These are phyloP conservation scores for Tylopilus sp. DNA, from an alignment of 768 basidiomycete species.

Conservation along the genomic window DNA sequence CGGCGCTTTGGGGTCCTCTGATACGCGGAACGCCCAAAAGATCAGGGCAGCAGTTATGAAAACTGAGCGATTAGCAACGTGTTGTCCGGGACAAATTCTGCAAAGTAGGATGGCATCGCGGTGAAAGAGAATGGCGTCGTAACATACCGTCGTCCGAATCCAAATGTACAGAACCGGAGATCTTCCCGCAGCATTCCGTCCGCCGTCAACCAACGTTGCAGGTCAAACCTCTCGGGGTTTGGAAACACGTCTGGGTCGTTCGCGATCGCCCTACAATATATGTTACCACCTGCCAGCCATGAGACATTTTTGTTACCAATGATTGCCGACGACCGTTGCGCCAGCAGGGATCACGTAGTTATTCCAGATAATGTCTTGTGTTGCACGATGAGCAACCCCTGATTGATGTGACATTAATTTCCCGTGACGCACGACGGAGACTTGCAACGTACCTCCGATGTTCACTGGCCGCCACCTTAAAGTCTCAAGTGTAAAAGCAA, in stretches of 20 bases:
- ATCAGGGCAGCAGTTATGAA: not conserved
- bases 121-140: no score
- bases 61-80: constrained; percentile 4
- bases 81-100: constrained; percentile 4
- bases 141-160: constrained; percentile 8
- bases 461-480: constrained; percentile 7
- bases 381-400: constrained; percentile 8
- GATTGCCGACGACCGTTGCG: constrained; percentile 2
- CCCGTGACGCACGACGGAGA: not conserved
- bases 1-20: not conserved
- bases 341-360: constrained; percentile 8
- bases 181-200: constrained; percentile 1
- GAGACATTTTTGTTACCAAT: not conserved
- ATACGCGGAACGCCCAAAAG: constrained; percentile 5
- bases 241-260: constrained; percentile 6
- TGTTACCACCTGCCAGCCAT: not conserved
- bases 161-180: constrained; percentile 8
- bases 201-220: not conserved
- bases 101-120: not conserved
- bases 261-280: constrained; percentile 2
- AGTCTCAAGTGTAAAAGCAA: constrained; percentile 2
- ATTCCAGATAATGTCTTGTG: constrained; percentile 1
- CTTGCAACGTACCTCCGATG: not conserved
- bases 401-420: not conserved
- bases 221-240: constrained; percentile 6